Base-by-base conservation (phyloP, 2,329 filamentous ascomycete genomes). In the Scedosporium dehoogii region DNA sequence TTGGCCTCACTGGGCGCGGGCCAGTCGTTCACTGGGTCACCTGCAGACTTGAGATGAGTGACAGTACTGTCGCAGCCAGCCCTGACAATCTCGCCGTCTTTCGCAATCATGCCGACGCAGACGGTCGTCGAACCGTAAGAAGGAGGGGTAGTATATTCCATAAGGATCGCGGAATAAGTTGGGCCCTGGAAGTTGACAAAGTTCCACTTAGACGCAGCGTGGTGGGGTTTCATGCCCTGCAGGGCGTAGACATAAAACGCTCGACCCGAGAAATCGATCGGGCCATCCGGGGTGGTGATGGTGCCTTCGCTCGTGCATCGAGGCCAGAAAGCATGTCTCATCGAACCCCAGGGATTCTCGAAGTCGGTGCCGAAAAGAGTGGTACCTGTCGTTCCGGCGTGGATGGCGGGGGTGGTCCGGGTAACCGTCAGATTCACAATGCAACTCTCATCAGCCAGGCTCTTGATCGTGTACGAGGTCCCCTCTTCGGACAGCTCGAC, bases 171-270 rank as follows among this genome's bases (percentile, higher is more conserved):
- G 29, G 92, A 94, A 78, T 91, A 89, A 21, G 81, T 91, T 23
- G 91, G 88, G 14, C 90, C 88, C 73, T 97, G 92, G 79, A 96
- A 96, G 76, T 92, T 85, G 75, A 85, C 82, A 78, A 97, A 99
- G 76, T 94, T 96, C 94, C 94, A 99, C 66, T 84, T 86, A 33
- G 90, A 86, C 65, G 93, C 92, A 64, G 92, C 90, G 73, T 99
- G 96, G 75, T 99, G 94, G 48, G 94, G 94, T 83, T 99, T 99
- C 93, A 97, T 97, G 73, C 92, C 94, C 78, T 97, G 94, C 59
- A 97, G 79, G 48, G 91, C 92, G 74, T 94, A 89, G 67, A 88
- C 81, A 76, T 92, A 93, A 70, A 96, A 79, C 38, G 87, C 92
- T 66, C 81, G 85, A 63, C 93, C 93, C 70, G 85, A 88, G 73